Conservation (phyloP, 768 basidiomycete species). For the Phanerochaete sordida region DNA sequence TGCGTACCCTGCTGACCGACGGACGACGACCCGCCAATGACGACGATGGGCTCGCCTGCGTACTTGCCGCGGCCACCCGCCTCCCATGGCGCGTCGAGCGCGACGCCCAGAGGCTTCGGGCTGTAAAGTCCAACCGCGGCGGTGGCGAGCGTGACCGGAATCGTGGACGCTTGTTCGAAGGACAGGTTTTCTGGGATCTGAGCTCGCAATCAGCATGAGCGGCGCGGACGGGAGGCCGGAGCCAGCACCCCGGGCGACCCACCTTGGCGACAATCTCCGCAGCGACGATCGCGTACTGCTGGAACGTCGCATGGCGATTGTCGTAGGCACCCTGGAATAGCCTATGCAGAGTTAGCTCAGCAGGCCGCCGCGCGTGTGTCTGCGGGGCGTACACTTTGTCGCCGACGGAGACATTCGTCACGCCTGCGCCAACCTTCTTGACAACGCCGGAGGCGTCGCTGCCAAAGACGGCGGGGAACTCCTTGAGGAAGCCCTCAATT, state of each 20-base stretch:
- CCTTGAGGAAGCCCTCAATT: conserved; percentile 27
- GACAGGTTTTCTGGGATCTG: conserved; percentile 22
- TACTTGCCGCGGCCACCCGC: conserved; percentile 26
- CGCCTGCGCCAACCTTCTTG: conserved; percentile 36
- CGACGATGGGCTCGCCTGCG: conserved; percentile 27
- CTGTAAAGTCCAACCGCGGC: conserved; percentile 13
- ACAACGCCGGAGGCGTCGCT: conserved; percentile 33
- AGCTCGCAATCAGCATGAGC: background rate
- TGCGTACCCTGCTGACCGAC: conserved; percentile 30
- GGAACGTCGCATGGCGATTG: conserved; percentile 2
- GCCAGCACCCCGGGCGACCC: background rate
- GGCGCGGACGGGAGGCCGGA: background rate
- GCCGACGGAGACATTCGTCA: conserved; percentile 33
- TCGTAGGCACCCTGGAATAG: conserved; percentile 3
- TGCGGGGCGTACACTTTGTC: conserved; percentile 33
- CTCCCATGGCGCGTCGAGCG: conserved; percentile 25
- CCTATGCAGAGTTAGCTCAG: conserved; percentile 25
- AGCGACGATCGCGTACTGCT: conserved; percentile 8
- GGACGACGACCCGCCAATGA: conserved; percentile 27
- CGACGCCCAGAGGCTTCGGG: conserved; percentile 18
- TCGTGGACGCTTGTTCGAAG: conserved; percentile 37
- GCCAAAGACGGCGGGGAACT: conserved; percentile 29
- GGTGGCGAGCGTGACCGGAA: conserved; percentile 37
- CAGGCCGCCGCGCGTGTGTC: conserved; percentile 20
- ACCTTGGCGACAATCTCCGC: conserved; percentile 11